These are phyloP conservation scores for Lyophyllum semitale DNA, from an alignment of 768 basidiomycete genomes.

Conservation along the genomic window DNA sequence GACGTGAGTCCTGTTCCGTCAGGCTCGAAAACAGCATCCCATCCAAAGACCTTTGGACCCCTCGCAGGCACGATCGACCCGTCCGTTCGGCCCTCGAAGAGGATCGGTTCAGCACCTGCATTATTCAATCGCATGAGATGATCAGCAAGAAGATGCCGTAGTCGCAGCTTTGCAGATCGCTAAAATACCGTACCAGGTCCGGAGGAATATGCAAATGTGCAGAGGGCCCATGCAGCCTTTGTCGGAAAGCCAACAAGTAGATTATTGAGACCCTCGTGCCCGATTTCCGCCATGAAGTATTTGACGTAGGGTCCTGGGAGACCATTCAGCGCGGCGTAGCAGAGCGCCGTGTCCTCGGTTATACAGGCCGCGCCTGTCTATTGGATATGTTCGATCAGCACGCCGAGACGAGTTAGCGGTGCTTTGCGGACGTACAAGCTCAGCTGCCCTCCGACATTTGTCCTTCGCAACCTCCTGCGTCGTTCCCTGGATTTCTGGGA, in stretches of 20 bases:
- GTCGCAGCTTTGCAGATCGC: background rate
- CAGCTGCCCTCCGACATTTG: slow-evolving; percentile 85
- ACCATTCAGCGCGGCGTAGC: slow-evolving; percentile 85
- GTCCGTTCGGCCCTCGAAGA: slow-evolving; percentile 81
- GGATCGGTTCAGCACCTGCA: slow-evolving; percentile 64
- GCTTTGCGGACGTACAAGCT: slow-evolving; percentile 51
- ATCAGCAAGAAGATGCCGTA: background rate
- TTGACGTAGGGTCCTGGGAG: slow-evolving; percentile 99
- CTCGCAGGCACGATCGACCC: slow-evolving; percentile 88
- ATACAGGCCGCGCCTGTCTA: slow-evolving; percentile 53
- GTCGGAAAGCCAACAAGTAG: slow-evolving; percentile 77
- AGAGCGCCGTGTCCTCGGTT: slow-evolving; percentile 94
- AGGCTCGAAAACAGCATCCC: slow-evolving; percentile 88
- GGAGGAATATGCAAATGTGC: slow-evolving; percentile 93
- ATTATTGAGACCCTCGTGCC: slow-evolving; percentile 88
- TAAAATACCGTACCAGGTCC: slow-evolving; percentile 58
- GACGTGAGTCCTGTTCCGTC: slow-evolving; percentile 79
- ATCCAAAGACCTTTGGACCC: slow-evolving; percentile 81
- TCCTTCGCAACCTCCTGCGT: slow-evolving; percentile 87
- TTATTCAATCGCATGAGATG: too few relatives aligned
- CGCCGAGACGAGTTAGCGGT: background rate
- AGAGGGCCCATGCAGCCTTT: slow-evolving; percentile 84
- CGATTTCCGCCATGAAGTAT: slow-evolving; percentile 79
- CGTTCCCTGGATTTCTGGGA: slow-evolving; percentile 92
- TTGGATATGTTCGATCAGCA: background rate